phyloP scores from a whole-genome alignment of 2,329 filamentous ascomycete species.

The Curvularia sp. region DNA sequence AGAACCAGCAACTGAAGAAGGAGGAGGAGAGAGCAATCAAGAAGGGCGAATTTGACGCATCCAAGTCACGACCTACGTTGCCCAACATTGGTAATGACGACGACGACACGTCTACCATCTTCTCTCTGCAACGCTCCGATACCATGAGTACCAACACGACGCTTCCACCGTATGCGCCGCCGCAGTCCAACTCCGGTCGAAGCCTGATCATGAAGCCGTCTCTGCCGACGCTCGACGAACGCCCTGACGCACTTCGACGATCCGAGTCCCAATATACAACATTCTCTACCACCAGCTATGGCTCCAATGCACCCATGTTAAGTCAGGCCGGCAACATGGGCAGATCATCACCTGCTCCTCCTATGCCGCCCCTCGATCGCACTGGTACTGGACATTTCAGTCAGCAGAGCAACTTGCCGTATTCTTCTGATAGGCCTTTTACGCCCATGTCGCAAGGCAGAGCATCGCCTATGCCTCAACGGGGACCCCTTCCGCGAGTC shows the following conservation, averaged over 20 bases:
- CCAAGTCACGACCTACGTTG: constrained; percentile 49
- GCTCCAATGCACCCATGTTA: constrained; percentile 69
- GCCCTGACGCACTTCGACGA: constrained; percentile 47
- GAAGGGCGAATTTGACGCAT: constrained; percentile 53
- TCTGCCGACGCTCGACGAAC: constrained; percentile 51
- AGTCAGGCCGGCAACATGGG: constrained; percentile 68
- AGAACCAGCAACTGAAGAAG: constrained; percentile 61
- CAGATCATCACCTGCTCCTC: constrained; percentile 37
- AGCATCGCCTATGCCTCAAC: constrained; percentile 36
- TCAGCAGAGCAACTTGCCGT: constrained; percentile 28
- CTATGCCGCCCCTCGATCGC: constrained; percentile 40
- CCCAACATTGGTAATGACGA: constrained; percentile 51
- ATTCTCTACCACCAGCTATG: constrained; percentile 63
- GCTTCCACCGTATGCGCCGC: constrained; percentile 54
- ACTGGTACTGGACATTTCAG: constrained; percentile 39
- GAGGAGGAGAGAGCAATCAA: constrained; percentile 52
- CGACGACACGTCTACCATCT: constrained; percentile 50
- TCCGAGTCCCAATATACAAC: constrained; percentile 64
- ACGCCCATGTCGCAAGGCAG: constrained; percentile 42
- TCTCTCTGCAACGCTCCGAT: constrained; percentile 45
- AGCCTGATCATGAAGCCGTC: constrained; percentile 48
- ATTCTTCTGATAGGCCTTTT: constrained; percentile 36
- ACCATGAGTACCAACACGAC: constrained; percentile 45
- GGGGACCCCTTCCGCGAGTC: constrained; percentile 39
- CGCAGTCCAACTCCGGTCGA: constrained; percentile 41